A percentile compares a stretch with the other conserved stretches of the same genome.
Evolutionary conservation across 2,329 filamentous ascomycete species (phyloP).

Genomic region (Xylaria sp.): DNA sequence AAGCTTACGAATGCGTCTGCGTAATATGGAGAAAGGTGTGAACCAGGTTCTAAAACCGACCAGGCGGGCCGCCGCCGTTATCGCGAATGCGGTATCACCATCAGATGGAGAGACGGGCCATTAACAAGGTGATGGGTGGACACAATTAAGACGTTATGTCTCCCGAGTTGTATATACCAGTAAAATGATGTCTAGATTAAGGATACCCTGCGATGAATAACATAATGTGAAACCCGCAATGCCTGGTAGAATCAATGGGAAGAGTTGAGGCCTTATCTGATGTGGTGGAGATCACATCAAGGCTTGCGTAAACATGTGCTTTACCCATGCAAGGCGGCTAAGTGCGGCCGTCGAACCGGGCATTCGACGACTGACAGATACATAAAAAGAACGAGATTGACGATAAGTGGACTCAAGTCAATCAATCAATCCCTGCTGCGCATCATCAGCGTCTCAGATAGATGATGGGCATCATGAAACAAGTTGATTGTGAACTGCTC

Average conservation of each 20-base stretch:
- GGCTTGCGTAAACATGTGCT: conserved; percentile 12
- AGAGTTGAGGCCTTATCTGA: neutral
- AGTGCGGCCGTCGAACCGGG: conserved; percentile 16
- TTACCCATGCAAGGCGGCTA: conserved; percentile 20
- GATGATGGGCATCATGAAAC: conserved; percentile 18
- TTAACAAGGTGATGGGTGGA: conserved; percentile 2
- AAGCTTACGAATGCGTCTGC: conserved; percentile 21
- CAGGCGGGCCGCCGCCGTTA: conserved; percentile 10
- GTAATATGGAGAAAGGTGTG: conserved; percentile 17
- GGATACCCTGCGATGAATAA: conserved; percentile 21
- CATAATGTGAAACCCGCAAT: conserved; percentile 25
- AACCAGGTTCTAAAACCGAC: conserved; percentile 28
- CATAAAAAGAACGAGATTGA: conserved; percentile 10
- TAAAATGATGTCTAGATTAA: conserved; percentile 16
- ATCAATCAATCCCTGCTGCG: conserved; percentile 20
- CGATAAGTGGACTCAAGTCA: neutral
- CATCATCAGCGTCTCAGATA: conserved; percentile 26
- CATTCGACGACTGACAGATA: neutral
- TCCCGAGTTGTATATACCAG: neutral
- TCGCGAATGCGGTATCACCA: conserved; percentile 20
- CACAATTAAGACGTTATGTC: conserved; percentile 5
- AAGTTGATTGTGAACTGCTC: conserved; percentile 15
- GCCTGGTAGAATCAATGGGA: conserved; percentile 1
- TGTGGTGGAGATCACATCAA: neutral
- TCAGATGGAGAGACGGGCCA: conserved; percentile 12